A percentile compares a stretch with the other conserved stretches of the same genome.
phyloP scores from a whole-genome alignment of 2,329 filamentous ascomycete species.

The Claviceps maximensis region DNA sequence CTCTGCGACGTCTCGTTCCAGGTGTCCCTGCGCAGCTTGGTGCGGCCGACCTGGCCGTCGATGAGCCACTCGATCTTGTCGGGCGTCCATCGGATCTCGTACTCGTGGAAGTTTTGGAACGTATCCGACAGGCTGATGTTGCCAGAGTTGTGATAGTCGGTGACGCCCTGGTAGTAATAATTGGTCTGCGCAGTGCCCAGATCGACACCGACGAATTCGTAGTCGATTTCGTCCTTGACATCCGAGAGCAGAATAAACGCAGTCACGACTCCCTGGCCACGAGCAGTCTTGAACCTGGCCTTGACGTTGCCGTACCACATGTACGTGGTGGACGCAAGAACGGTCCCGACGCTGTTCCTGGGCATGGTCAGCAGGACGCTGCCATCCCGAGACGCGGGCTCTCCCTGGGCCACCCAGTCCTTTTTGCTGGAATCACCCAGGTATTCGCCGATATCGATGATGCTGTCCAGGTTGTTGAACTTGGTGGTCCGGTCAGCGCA shows the following conservation, averaged over 20 bases:
- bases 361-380: conserved; percentile 82
- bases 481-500: conserved; percentile 64
- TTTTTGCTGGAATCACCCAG: conserved; percentile 66
- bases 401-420: conserved; percentile 84
- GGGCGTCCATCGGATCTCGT: conserved; percentile 86
- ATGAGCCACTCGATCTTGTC: conserved; percentile 78
- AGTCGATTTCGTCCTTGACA: conserved; percentile 97
- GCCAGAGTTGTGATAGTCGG: conserved; percentile 63
- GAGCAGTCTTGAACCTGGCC: conserved; percentile 70
- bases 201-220: conserved; percentile 81
- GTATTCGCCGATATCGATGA: conserved; percentile 65
- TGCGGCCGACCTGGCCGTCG: conserved; percentile 66
- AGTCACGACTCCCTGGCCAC: conserved; percentile 82
- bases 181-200: conserved; percentile 75
- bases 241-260: conserved; percentile 94
- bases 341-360: conserved; percentile 69
- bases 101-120: conserved; percentile 69
- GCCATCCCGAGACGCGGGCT: conserved; percentile 53
- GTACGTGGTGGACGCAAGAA: conserved; percentile 72
- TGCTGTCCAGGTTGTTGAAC: conserved; percentile 55
- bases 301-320: conserved; percentile 96
- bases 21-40: conserved; percentile 61
- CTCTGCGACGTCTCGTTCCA: conserved; percentile 74
- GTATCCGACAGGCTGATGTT: conserved; percentile 62
- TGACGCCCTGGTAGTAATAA: conserved; percentile 91